phyloP scores from a whole-genome alignment of 2,329 filamentous ascomycete genomes.

The Phoma sp. region DNA sequence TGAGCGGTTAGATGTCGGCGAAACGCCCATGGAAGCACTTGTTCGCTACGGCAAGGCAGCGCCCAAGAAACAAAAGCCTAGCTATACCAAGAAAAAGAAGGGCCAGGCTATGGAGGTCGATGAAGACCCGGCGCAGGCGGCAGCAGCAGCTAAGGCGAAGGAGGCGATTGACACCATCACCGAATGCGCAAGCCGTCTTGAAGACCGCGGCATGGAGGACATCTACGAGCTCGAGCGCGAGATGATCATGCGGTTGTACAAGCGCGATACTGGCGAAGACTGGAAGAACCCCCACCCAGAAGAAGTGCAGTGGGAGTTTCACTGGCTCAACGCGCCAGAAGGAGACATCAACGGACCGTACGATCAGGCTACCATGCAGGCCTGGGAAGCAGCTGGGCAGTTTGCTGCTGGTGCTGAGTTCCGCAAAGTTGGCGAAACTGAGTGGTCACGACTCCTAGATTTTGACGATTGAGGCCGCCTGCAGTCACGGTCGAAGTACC shows the following conservation, averaged over 20 bases:
- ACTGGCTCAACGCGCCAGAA: constrained; percentile 89
- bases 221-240: constrained; percentile 92
- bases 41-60: constrained; percentile 76
- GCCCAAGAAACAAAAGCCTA: constrained; percentile 59
- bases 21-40: constrained; percentile 88
- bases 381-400: constrained; percentile 91
- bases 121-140: constrained; percentile 64
- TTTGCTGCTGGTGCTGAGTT: constrained; percentile 85
- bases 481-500: not conserved
- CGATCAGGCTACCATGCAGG: constrained; percentile 82
- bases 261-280: constrained; percentile 82
- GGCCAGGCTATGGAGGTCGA: constrained; percentile 74
- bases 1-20: constrained; percentile 74
- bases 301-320: constrained; percentile 79
- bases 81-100: constrained; percentile 51
- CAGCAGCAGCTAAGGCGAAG: constrained; percentile 73
- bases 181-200: constrained; percentile 84
- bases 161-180: constrained; percentile 83
- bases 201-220: constrained; percentile 83
- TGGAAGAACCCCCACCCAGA: constrained; percentile 69
- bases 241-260: constrained; percentile 80
- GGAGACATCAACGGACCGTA: constrained; percentile 85
- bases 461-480: constrained; percentile 19
- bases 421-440: constrained; percentile 50
- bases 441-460: constrained; percentile 54